Conservation (phyloP, 306 rosid genomes). For the Malus fusca region DNA sequence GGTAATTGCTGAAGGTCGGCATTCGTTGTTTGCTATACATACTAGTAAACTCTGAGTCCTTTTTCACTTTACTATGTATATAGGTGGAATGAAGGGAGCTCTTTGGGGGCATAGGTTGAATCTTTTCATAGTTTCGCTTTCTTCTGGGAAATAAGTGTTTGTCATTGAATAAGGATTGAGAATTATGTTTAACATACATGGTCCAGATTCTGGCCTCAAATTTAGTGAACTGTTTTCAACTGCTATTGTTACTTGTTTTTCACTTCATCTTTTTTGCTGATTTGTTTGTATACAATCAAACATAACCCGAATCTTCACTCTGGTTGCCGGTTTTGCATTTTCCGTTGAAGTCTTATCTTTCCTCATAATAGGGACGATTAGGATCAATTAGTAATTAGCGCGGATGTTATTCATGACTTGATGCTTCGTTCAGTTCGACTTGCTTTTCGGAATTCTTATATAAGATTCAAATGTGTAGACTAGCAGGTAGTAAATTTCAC, state of each 20-base stretch:
- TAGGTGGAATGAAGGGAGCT: background rate
- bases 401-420: background rate
- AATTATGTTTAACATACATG: background rate
- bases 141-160: background rate
- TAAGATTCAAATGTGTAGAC: background rate
- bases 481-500: background rate
- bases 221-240: background rate
- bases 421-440: background rate
- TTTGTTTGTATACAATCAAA: background rate
- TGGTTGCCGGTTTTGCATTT: background rate
- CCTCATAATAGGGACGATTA: background rate
- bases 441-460: background rate
- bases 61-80: background rate
- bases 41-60: conserved; percentile 53
- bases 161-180: background rate
- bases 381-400: background rate
- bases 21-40: conserved; percentile 67
- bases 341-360: background rate
- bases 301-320: background rate
- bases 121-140: background rate
- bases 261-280: background rate
- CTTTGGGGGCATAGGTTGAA: background rate
- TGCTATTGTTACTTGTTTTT: background rate
- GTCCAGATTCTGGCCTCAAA: background rate
- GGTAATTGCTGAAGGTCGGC: conserved; percentile 88